Evolutionary conservation across 371 early-diverging fungal genomes (phyloP).

Genomic region (Apophysomyces ossiformis): DNA sequence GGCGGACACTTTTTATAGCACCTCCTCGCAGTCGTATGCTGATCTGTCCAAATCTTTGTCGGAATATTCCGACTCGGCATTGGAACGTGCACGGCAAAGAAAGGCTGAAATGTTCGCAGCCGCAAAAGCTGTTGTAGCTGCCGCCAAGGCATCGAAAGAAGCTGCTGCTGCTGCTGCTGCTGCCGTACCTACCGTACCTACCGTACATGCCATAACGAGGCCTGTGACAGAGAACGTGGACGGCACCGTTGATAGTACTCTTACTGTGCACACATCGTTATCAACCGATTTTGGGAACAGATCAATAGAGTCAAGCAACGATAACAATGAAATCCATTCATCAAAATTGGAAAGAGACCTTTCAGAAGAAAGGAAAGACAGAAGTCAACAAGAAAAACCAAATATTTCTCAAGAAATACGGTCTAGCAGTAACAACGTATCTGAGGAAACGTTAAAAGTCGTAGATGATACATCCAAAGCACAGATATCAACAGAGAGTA

Average conservation of each 20-base stretch:
- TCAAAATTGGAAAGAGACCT: neutral
- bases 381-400: conserved; percentile 4
- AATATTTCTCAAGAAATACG: too few species aligned
- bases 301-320: neutral
- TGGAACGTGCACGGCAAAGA: conserved; percentile 17
- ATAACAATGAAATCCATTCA: neutral
- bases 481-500: neutral
- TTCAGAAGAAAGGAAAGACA: neutral
- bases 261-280: too few species aligned
- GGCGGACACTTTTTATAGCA: neutral
- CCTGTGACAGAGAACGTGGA: too few species aligned
- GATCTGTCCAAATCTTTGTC: conserved; percentile 3
- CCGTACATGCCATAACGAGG: neutral
- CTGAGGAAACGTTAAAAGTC: too few species aligned
- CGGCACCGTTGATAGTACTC: too few species aligned
- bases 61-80: neutral
- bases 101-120: conserved; percentile 28
- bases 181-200: conserved; percentile 2
- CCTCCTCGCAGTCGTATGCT: neutral
- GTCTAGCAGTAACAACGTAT: too few species aligned
- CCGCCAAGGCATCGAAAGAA: conserved; percentile 22
- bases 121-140: conserved; percentile 28
- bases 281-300: neutral
- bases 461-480: too few species aligned
- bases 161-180: conserved; percentile 7